Conservation (phyloP, 108 stramenopile genomes). For the Pinguiococcus pyrenoidosus region DNA sequence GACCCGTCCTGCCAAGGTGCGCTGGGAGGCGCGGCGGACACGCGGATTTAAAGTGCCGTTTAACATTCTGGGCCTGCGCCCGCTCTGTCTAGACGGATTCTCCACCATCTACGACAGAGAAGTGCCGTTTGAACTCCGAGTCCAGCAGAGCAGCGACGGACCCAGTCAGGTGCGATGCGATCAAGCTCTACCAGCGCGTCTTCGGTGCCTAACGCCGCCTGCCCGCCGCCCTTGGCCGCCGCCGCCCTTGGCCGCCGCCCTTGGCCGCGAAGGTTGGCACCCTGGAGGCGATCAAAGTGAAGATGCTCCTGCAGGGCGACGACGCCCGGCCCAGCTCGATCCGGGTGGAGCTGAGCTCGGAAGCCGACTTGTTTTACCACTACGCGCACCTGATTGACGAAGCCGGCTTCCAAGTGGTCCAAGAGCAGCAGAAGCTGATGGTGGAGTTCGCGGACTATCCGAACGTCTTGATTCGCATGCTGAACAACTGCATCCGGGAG, state of each 20-base stretch:
- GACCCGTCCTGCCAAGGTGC: slow-evolving; percentile 22
- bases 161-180: no score
- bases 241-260: no score
- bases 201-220: no score
- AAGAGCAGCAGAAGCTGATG: slow-evolving; percentile 35
- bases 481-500: slow-evolving; percentile 47
- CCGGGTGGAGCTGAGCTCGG: slow-evolving; percentile 38
- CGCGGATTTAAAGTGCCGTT: no score
- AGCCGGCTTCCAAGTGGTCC: slow-evolving; percentile 25
- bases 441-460: slow-evolving; percentile 51
- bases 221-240: no score
- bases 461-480: slow-evolving; percentile 40
- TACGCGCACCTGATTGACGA: slow-evolving; percentile 37
- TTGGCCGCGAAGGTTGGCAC: slow-evolving; percentile 44
- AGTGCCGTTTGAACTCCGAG: slow-evolving; percentile 40
- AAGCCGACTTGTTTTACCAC: slow-evolving; percentile 49
- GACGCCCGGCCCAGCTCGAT: slow-evolving; percentile 20
- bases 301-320: slow-evolving; percentile 40
- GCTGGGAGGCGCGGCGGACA: no score
- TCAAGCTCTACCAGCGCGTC: no score
- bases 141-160: no score
- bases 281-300: slow-evolving; percentile 50
- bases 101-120: slow-evolving; percentile 39
- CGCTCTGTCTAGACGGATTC: slow-evolving; percentile 12
- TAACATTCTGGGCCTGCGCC: not conserved